phyloP scores from a whole-genome alignment of 2,329 filamentous ascomycete genomes.

The Beauveria bassiana region DNA sequence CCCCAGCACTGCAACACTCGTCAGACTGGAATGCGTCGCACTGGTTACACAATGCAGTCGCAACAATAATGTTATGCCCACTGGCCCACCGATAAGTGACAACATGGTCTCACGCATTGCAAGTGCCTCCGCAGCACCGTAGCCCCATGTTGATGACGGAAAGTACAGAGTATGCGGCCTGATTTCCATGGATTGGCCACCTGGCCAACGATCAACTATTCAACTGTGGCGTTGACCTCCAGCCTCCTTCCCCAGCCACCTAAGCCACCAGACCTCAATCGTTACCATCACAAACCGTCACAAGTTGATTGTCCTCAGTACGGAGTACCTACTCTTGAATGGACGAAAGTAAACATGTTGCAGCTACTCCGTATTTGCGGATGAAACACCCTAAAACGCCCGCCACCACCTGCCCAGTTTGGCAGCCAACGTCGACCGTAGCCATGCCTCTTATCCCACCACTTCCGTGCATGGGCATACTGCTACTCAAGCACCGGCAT shows the following conservation, averaged over 20 bases:
- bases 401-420: background rate
- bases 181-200: background rate
- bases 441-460: background rate
- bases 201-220: background rate
- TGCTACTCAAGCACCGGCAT: background rate
- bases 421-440: background rate
- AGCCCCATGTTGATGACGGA: background rate
- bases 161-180: background rate
- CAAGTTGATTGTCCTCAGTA: background rate
- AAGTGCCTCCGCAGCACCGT: background rate
- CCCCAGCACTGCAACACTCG: conserved; percentile 1
- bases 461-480: background rate
- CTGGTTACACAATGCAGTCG: conserved; percentile 3
- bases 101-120: background rate
- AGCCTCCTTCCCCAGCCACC: background rate
- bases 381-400: background rate
- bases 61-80: background rate
- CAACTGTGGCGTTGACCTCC: background rate
- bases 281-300: background rate
- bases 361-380: background rate
- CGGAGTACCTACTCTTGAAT: background rate
- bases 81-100: background rate
- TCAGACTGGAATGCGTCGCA: conserved; percentile 9
- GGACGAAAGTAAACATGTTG: background rate
- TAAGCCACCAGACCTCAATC: background rate